Evolutionary conservation across 108 stramenopile species (phyloP).

Genomic region (Pinguiococcus pyrenoidosus): DNA sequence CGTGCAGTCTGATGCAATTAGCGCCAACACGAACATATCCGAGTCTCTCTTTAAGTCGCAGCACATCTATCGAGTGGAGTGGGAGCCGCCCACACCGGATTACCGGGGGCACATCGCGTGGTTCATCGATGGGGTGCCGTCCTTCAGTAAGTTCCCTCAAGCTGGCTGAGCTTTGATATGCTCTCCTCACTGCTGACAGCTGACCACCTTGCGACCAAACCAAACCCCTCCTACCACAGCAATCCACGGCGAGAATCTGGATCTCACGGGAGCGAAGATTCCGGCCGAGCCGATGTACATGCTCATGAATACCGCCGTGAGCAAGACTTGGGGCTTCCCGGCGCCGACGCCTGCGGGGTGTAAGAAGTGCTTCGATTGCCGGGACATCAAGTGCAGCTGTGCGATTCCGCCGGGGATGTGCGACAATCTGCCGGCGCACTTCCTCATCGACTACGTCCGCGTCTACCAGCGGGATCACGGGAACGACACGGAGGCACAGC

Average conservation of each 20-base stretch:
- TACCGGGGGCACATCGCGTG: conserved; percentile 55
- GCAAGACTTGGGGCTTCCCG: conserved; percentile 68
- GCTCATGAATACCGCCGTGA: conserved; percentile 68
- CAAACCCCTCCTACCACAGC: no score
- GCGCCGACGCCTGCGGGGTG: conserved; percentile 61
- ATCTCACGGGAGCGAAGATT: conserved; percentile 56
- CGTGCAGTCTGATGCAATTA: conserved; percentile 67
- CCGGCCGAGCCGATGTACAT: conserved; percentile 76
- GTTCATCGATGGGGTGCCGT: conserved; percentile 54
- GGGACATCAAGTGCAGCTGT: conserved; percentile 63
- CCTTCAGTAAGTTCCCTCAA: no score
- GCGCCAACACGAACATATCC: conserved; percentile 54
- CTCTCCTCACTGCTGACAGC: no score
- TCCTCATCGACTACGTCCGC: conserved; percentile 66
- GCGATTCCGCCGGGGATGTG: conserved; percentile 64
- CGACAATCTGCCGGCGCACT: conserved; percentile 51
- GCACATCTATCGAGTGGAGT: conserved; percentile 65
- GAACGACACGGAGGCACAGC: no score
- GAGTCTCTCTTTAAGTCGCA: conserved; percentile 45
- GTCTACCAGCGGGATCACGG: conserved; percentile 66
- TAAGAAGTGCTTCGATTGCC: conserved; percentile 65
- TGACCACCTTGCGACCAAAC: no score
- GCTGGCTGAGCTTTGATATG: no score
- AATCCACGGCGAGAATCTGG: conserved; percentile 41
- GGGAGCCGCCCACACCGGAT: conserved; percentile 62